Conservation (phyloP, 176 grass and related monocot species). For the Neostapfia colusana region DNA sequence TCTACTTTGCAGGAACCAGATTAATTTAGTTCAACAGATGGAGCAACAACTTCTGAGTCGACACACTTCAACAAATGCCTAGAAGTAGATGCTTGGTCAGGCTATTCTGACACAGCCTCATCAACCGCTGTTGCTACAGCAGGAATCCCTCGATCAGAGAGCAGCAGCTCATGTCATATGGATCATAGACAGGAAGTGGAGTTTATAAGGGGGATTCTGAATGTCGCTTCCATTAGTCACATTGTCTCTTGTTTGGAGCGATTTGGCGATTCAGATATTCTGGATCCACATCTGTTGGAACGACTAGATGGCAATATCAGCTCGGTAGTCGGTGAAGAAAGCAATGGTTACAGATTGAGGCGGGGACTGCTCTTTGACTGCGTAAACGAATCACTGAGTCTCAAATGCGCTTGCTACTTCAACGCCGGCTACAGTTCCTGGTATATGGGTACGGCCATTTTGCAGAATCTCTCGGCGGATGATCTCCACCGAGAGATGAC, state of each 20-base stretch:
- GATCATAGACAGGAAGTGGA: conserved; percentile 55
- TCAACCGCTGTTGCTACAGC: conserved; percentile 49
- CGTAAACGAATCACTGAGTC: conserved; percentile 61
- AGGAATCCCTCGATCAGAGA: conserved; percentile 60
- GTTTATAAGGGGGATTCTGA: conserved; percentile 73
- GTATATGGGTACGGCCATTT: conserved; percentile 60
- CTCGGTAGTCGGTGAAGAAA: conserved; percentile 36
- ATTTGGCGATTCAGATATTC: conserved; percentile 40
- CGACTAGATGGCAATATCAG: conserved; percentile 48
- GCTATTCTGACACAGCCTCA: conserved; percentile 60
- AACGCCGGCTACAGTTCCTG: conserved; percentile 63
- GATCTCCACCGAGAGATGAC: conserved; percentile 79
- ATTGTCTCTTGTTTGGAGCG: conserved; percentile 43
- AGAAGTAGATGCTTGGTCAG: conserved; percentile 51
- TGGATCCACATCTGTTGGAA: conserved; percentile 55
- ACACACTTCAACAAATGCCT: conserved; percentile 48
- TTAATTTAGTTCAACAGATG: conserved; percentile 52
- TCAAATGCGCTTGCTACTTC: conserved; percentile 72
- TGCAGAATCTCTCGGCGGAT: conserved; percentile 52
- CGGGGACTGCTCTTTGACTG: conserved; percentile 75
- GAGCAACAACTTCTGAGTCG: conserved; percentile 42
- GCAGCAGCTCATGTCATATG: conserved; percentile 47
- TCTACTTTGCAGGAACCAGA: conserved; percentile 49
- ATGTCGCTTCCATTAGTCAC: conserved; percentile 17
- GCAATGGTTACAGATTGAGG: conserved; percentile 46